Percentiles rank a stretch among this genome's conserved stretches.
Conservation (phyloP, 768 basidiomycete genomes). For the Pilatotrama ljubarskyi region DNA sequence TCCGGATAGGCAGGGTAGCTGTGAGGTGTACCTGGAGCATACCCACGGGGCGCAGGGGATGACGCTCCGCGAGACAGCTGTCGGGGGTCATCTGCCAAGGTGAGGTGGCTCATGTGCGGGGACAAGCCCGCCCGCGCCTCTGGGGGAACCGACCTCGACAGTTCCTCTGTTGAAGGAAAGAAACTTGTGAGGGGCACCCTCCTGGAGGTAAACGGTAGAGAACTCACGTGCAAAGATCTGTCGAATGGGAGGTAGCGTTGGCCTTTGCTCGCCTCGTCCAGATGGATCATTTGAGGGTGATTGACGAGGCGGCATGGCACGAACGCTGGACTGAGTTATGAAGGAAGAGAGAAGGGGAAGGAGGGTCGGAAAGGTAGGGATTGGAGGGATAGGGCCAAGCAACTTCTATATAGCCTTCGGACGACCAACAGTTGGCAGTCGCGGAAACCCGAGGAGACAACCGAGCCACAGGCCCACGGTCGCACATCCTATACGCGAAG, state of each 20-base stretch:
- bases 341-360: background rate
- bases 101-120: constrained; percentile 27
- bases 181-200: background rate
- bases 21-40: constrained; percentile 16
- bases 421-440: constrained; percentile 14
- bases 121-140: constrained; percentile 22
- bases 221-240: constrained; percentile 62
- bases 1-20: constrained; percentile 15
- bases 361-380: constrained; percentile 8
- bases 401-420: constrained; percentile 16
- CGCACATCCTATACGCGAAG: constrained; percentile 13
- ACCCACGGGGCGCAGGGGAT: constrained; percentile 17
- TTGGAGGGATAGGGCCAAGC: constrained; percentile 2
- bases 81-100: constrained; percentile 24
- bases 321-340: background rate
- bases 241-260: constrained; percentile 70
- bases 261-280: constrained; percentile 40
- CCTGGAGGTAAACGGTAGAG: background rate
- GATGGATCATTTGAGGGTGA: constrained; percentile 22
- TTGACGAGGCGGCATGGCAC: constrained; percentile 29
- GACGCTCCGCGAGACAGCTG: constrained; percentile 13
- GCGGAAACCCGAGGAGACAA: constrained; percentile 1
- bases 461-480: constrained; percentile 3
- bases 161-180: constrained; percentile 19
- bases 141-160: constrained; percentile 28